Percentiles rank a stretch among this genome's conserved stretches.
Conservation (phyloP, 768 basidiomycete genomes). For the Pholiota microspora region DNA sequence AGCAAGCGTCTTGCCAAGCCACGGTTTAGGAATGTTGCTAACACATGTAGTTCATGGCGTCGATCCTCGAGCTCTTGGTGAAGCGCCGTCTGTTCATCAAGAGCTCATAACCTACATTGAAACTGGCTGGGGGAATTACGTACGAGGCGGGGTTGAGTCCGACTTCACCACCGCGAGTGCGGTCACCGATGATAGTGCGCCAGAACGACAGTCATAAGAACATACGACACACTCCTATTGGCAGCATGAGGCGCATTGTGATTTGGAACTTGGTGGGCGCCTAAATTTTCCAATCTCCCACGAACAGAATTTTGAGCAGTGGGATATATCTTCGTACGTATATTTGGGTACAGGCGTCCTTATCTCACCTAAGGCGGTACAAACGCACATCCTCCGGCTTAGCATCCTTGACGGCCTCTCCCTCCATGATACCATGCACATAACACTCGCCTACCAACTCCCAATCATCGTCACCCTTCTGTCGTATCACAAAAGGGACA, state of each 20-base stretch:
- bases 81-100: neutral
- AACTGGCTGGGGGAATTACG: neutral
- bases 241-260: too few relatives aligned
- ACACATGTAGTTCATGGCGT: neutral
- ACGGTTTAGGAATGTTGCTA: neutral
- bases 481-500: conserved; percentile 6
- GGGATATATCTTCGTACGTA: too few relatives aligned
- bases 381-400: neutral
- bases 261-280: too few relatives aligned
- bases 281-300: too few relatives aligned
- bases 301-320: too few relatives aligned
- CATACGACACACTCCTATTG: too few relatives aligned
- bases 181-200: neutral
- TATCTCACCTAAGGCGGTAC: neutral
- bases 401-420: conserved; percentile 1
- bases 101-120: neutral
- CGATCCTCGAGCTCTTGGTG: neutral
- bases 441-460: conserved; percentile 10
- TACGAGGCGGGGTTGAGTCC: neutral
- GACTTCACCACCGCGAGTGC: neutral
- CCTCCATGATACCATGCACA: conserved; percentile 11
- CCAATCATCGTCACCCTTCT: neutral
- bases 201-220: too few relatives aligned
- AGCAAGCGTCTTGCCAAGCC: neutral
- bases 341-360: too few relatives aligned